These are phyloP conservation scores for Nemania abortiva DNA, from an alignment of 2,329 filamentous ascomycete species.

Conservation along the genomic window DNA sequence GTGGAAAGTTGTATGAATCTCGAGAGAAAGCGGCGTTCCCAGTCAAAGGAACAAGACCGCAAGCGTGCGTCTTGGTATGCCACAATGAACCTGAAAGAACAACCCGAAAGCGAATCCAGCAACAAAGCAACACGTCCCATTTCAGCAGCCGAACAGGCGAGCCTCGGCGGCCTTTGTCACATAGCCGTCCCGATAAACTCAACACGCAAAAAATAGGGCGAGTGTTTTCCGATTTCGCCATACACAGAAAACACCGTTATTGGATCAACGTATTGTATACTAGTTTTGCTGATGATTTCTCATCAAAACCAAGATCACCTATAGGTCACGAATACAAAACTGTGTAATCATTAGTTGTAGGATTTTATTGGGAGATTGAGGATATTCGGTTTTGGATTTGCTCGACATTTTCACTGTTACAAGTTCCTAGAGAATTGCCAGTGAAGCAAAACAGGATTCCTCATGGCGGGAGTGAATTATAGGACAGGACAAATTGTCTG, in stretches of 20 bases:
- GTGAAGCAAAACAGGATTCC: background rate
- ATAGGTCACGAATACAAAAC: background rate
- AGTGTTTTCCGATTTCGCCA: background rate
- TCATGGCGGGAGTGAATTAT: slow-evolving; percentile 19
- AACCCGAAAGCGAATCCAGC: slow-evolving; percentile 12
- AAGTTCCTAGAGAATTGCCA: background rate
- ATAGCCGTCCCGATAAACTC: slow-evolving; percentile 1
- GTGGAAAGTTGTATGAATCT: background rate
- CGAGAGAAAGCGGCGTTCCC: background rate
- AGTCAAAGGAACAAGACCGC: slow-evolving; percentile 10
- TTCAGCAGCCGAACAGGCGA: background rate
- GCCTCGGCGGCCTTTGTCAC: slow-evolving; percentile 18
- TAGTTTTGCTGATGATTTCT: background rate
- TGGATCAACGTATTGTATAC: background rate
- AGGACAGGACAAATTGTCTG: slow-evolving; percentile 30
- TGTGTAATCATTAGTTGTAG: too few species aligned
- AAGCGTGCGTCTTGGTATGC: background rate
- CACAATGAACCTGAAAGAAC: slow-evolving; percentile 17
- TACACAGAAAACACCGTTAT: background rate
- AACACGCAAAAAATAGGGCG: background rate
- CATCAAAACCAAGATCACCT: background rate
- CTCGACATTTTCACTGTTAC: background rate
- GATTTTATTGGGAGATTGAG: too few species aligned
- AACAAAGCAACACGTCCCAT: slow-evolving; percentile 2
- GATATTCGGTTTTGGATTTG: background rate